Evolutionary conservation across 2,329 filamentous ascomycete species (phyloP).

Genomic region (Juglanconis sp.): DNA sequence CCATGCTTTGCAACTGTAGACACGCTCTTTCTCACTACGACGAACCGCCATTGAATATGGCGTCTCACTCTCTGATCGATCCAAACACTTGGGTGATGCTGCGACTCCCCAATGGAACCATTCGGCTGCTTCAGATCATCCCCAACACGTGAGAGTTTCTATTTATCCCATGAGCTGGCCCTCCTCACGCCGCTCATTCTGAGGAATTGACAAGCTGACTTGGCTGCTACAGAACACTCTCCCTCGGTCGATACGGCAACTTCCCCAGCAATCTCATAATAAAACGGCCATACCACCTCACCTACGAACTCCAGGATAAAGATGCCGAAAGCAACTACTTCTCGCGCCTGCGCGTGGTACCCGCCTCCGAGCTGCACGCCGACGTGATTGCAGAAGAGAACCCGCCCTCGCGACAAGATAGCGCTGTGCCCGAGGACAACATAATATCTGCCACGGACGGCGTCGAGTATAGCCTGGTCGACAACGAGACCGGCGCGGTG

Average conservation of each 20-base stretch:
- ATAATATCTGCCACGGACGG: conserved; percentile 37
- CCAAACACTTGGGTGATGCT: conserved; percentile 60
- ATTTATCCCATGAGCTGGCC: conserved; percentile 14
- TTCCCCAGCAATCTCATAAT: conserved; percentile 89
- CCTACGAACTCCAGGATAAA: conserved; percentile 82
- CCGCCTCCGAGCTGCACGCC: conserved; percentile 77
- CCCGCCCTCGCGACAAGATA: conserved; percentile 34
- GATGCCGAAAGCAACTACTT: conserved; percentile 57
- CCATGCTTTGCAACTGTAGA: not conserved
- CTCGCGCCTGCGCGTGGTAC: conserved; percentile 71
- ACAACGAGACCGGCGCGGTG: conserved; percentile 43
- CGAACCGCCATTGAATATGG: conserved; percentile 6
- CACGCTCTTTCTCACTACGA: not conserved
- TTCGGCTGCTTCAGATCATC: conserved; percentile 54
- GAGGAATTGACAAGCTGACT: conserved; percentile 9
- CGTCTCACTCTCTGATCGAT: conserved; percentile 45
- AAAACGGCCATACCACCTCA: conserved; percentile 86
- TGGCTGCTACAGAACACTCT: conserved; percentile 63
- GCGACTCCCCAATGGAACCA: conserved; percentile 55
- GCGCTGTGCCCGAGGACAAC: conserved; percentile 37
- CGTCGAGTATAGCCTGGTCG: conserved; percentile 44
- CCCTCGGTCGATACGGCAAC: conserved; percentile 86
- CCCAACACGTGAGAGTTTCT: conserved; percentile 56
- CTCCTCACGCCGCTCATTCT: not conserved
- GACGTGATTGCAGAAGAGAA: conserved; percentile 60